Evolutionary conservation across 164 flowering plant genomes (phyloP), one percentile per base, ranked within the genome.

Genomic region (Macadamia integrifolia): DNA sequence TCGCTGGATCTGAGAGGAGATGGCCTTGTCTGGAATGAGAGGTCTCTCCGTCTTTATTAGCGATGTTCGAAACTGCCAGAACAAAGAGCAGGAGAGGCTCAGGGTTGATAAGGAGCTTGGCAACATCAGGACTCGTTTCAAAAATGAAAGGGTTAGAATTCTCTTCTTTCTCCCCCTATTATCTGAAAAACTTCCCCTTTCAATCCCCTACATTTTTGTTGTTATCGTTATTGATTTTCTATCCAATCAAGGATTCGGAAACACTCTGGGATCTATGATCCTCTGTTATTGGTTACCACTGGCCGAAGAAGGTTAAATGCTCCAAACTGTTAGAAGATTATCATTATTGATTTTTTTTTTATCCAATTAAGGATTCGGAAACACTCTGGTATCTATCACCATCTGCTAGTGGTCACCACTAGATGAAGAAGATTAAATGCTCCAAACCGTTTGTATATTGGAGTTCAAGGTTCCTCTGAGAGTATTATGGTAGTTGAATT

Each of bases 1-100:
- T 28, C 29, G 44, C 68, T 79, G 84, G 92, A 88, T 86, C 90
- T 84, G 85, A 78, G 72, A 30, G 79, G 74, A 65, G 74, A 90
- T 90, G 96, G 93, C 98, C 80, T 76, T 88, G 74, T 85, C 96
- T 11, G 98, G 98, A 55, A 92, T 92, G 98, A 79, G 98, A 82
- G 98, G 98, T n/a, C 90, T 92, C 71, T 92, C 98, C 64, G 94
- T 92, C 49, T 92, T 92, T 84, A 92, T 92, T 58, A 90, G 96
- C 81, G 98, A 92, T 74, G 77, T 92, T 57, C 87, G 98, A 0
- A 92, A 92, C 80, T 90, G 98, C 74, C 94, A 77, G 77, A 92
- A 92, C 85, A 92, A 88, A 74, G 98, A 92, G 66, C 87, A 78
- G 58, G 98, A 92, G 78, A 75, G 98, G 18, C 82, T 88, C 29